Evolutionary conservation across 2,329 filamentous ascomycete species (phyloP).

Genomic region (Cercospora sp.): DNA sequence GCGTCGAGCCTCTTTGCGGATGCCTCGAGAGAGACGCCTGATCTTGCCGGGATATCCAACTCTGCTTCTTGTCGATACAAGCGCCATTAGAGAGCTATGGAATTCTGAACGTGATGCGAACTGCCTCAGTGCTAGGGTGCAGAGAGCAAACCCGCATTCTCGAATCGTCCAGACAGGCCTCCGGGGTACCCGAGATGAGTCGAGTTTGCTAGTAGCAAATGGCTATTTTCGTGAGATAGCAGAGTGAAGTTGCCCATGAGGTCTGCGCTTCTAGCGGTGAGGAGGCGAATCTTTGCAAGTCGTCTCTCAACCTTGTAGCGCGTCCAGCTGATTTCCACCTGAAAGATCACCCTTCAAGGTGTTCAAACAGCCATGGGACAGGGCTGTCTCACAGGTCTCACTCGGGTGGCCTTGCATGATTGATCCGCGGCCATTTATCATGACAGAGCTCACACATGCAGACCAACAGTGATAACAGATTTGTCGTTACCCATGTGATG

Average conservation of each 20-base stretch:
- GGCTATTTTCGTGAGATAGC: not conserved
- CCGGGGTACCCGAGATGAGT: not conserved
- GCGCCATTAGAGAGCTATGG: not conserved
- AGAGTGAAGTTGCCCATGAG: not conserved
- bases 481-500: no score
- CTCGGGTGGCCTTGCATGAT: not conserved
- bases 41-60: not conserved
- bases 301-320: not conserved
- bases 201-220: not conserved
- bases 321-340: not conserved
- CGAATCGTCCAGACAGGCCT: not conserved
- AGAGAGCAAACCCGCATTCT: not conserved
- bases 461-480: not conserved
- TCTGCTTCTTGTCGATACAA: not conserved
- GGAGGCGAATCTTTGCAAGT: not conserved
- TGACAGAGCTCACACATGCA: not conserved
- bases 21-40: not conserved
- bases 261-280: not conserved
- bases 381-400: not conserved
- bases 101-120: not conserved
- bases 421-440: no score
- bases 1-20: not conserved
- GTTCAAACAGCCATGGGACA: not conserved
- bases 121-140: not conserved
- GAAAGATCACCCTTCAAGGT: not conserved